These are phyloP conservation scores for Lentinus polychrous DNA, from an alignment of 1,284 basidiomycete species.

Conservation along the genomic window DNA sequence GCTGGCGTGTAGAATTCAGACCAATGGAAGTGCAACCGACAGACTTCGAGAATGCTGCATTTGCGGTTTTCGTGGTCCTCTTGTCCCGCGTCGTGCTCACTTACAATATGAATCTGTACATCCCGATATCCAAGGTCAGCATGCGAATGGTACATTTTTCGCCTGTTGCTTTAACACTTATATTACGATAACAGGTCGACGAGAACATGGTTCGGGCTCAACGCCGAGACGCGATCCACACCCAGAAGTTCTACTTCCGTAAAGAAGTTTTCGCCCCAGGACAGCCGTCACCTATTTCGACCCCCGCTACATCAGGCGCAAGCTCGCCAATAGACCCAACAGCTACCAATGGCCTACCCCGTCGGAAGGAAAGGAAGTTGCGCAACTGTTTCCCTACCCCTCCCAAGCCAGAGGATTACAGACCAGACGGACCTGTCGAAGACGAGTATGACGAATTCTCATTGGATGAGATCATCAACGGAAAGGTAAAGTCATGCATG, in stretches of 20 bases:
- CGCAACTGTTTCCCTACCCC: constrained; percentile 63
- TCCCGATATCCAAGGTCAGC: constrained; percentile 90
- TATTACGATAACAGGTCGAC: constrained; percentile 64
- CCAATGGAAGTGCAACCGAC: constrained; percentile 99
- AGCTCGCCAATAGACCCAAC: constrained; percentile 38
- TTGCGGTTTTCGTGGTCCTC: constrained; percentile 90
- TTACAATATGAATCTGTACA: constrained; percentile 92
- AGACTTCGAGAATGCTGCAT: constrained; percentile 98
- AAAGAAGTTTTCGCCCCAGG: constrained; percentile 75
- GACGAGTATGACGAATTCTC: constrained; percentile 92
- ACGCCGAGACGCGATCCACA: constrained; percentile 68
- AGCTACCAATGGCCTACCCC: constrained; percentile 16
- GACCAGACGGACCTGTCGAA: constrained; percentile 44
- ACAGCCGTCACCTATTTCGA: constrained; percentile 12
- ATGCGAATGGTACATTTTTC: background rate
- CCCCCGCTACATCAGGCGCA: constrained; percentile 38
- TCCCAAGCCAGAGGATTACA: constrained; percentile 44
- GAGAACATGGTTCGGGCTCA: constrained; percentile 95
- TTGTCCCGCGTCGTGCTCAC: constrained; percentile 89
- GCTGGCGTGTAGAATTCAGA: constrained; percentile 98
- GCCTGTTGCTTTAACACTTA: background rate
- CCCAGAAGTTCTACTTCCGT: constrained; percentile 85
- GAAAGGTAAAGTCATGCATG: constrained; percentile 48
- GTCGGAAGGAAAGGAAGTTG: constrained; percentile 55
- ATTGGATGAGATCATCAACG: constrained; percentile 91